Evolutionary conservation across 352 stramenopile genomes (phyloP).

Genomic region (Phytophthora aleatoria): DNA sequence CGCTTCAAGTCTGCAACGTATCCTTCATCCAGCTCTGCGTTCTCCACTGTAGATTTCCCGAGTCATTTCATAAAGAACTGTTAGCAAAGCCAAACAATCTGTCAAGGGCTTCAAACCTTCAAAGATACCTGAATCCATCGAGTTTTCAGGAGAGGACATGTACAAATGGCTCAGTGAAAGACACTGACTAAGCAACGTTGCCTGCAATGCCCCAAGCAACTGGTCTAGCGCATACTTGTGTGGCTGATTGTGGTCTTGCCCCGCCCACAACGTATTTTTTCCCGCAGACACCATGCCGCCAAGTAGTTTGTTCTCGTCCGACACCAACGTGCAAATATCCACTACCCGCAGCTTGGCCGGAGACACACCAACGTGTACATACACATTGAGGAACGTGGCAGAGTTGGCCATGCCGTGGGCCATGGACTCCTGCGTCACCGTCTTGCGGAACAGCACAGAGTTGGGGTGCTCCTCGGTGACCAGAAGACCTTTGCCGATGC

Average conservation of each 20-base stretch:
- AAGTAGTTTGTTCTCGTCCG: slow-evolving; percentile 69
- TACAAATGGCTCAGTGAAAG: slow-evolving; percentile 74
- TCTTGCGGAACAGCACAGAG: slow-evolving; percentile 79
- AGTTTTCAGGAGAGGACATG: slow-evolving; percentile 80
- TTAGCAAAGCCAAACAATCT: not conserved
- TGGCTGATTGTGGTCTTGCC: slow-evolving; percentile 43
- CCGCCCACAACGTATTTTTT: slow-evolving; percentile 38
- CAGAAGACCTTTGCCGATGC: slow-evolving; percentile 76
- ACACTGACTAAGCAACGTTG: slow-evolving; percentile 69
- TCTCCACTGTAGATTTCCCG: slow-evolving; percentile 27
- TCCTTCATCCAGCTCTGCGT: slow-evolving; percentile 66
- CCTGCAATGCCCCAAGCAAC: slow-evolving; percentile 70
- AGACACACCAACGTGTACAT: slow-evolving; percentile 71
- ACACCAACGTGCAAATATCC: slow-evolving; percentile 68
- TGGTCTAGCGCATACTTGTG: slow-evolving; percentile 66
- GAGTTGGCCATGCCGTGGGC: slow-evolving; percentile 70
- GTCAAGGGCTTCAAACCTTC: not conserved
- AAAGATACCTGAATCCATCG: slow-evolving; percentile 50
- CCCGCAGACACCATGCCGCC: slow-evolving; percentile 54
- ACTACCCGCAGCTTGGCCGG: slow-evolving; percentile 79
- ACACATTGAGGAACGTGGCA: slow-evolving; percentile 77
- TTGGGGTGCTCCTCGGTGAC: slow-evolving; percentile 53
- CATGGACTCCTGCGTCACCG: slow-evolving; percentile 61
- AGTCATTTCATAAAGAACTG: not conserved
- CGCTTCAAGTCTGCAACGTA: slow-evolving; percentile 71